These are phyloP conservation scores for Pachysolen tannophilus DNA, from an alignment of 805 yeast genomes.

Conservation along the genomic window DNA sequence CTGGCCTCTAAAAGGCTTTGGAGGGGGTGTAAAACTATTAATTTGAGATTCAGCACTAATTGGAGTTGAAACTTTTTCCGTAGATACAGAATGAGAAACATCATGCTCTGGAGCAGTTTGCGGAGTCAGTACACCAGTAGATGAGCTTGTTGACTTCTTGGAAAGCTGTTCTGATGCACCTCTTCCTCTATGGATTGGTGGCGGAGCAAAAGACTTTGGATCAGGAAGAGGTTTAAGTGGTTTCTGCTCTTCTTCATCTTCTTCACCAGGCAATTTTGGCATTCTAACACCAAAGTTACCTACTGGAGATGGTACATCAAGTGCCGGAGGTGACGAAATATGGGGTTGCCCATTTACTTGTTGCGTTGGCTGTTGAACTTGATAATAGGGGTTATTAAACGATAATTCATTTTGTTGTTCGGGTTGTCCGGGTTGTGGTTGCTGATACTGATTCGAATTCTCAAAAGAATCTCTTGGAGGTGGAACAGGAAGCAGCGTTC, in stretches of 20 bases:
- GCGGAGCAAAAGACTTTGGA: constrained; percentile 31
- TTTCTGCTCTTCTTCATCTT: constrained; percentile 6
- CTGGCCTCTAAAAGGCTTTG: constrained; percentile 8
- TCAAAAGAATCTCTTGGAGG: neutral
- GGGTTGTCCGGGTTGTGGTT: constrained; percentile 11
- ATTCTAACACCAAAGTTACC: constrained; percentile 9
- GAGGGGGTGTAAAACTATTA: too few relatives aligned
- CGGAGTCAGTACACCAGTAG: neutral
- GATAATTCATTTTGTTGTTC: constrained; percentile 8
- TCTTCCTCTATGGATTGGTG: constrained; percentile 28
- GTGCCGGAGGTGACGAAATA: neutral
- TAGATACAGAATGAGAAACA: too few relatives aligned
- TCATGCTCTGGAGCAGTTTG: too few relatives aligned
- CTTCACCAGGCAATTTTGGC: neutral
- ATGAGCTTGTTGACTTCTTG: too few relatives aligned
- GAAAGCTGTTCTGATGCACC: constrained; percentile 12
- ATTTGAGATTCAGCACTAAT: too few relatives aligned
- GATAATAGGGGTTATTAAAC: neutral
- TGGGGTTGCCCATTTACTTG: neutral
- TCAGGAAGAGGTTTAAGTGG: constrained; percentile 25
- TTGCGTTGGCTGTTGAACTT: neutral
- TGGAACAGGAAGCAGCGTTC: neutral
- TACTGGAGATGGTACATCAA: neutral
- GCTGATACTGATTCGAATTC: constrained; percentile 7
- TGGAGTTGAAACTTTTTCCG: too few relatives aligned